Percentiles rank a stretch among this genome's conserved stretches.
Evolutionary conservation across 495 filamentous ascomycete species (phyloP).

Genomic region (Parathielavia appendiculata): DNA sequence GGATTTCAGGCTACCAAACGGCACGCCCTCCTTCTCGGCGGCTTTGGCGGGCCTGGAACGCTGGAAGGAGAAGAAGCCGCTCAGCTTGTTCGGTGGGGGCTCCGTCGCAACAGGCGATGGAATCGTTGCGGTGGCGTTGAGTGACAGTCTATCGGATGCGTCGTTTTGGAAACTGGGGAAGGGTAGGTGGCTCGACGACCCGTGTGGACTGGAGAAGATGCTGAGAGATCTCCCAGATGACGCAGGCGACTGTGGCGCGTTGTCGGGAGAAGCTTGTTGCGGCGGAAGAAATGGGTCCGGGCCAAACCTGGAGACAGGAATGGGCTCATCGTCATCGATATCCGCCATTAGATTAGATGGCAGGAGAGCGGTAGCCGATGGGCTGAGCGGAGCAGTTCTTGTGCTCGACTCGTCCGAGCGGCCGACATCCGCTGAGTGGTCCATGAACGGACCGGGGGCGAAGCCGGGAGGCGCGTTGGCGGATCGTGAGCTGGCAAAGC

Average conservation of each 20-base stretch:
- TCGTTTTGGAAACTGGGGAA: constrained; percentile 44
- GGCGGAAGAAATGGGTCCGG: constrained; percentile 30
- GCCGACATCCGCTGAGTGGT: constrained; percentile 37
- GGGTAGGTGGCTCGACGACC: constrained; percentile 53
- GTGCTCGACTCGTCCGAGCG: constrained; percentile 42
- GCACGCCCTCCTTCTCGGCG: constrained; percentile 60
- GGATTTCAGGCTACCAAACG: constrained; percentile 67
- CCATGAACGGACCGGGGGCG: constrained; percentile 49
- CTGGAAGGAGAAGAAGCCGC: constrained; percentile 58
- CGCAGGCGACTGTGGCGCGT: constrained; percentile 61
- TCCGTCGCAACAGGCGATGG: constrained; percentile 21
- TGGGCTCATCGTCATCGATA: constrained; percentile 64
- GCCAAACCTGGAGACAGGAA: constrained; percentile 41
- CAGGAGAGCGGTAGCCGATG: constrained; percentile 69
- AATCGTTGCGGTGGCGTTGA: constrained; percentile 23
- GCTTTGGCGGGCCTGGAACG: constrained; percentile 64
- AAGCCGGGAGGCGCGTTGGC: constrained; percentile 46
- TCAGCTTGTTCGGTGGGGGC: constrained; percentile 31
- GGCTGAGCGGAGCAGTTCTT: constrained; percentile 66
- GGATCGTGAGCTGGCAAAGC: constrained; percentile 38
- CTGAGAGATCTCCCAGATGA: constrained; percentile 62
- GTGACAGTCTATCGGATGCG: constrained; percentile 34
- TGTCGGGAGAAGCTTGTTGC: constrained; percentile 40
- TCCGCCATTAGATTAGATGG: constrained; percentile 70
- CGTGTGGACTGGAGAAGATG: constrained; percentile 62